These are phyloP conservation scores for Aspergillus fischeri DNA, from an alignment of 2,329 filamentous ascomycete genomes.

Conservation along the genomic window DNA sequence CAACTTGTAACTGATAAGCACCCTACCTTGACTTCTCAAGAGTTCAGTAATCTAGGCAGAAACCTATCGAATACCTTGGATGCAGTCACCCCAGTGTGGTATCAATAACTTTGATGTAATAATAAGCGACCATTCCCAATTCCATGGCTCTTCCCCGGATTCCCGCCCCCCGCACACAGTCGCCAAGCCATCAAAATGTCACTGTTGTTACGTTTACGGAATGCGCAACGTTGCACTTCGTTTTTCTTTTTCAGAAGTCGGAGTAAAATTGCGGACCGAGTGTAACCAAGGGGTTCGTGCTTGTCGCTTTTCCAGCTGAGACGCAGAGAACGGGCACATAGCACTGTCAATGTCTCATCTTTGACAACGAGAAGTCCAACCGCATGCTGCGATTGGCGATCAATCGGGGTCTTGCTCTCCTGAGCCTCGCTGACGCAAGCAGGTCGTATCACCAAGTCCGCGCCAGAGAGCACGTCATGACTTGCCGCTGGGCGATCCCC, in stretches of 20 bases:
- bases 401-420: conserved; percentile 3
- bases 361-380: neutral
- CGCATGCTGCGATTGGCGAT: conserved; percentile 2
- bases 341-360: neutral
- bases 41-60: no score
- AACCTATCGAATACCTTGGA: no score
- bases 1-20: no score
- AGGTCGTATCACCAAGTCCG: conserved; percentile 3
- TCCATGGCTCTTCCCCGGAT: conserved; percentile 12
- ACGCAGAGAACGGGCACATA: no score
- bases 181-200: conserved; percentile 7
- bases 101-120: no score
- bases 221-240: neutral
- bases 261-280: no score
- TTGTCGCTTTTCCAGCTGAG: no score
- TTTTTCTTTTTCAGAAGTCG: no score
- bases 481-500: neutral
- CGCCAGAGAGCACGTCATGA: conserved; percentile 8
- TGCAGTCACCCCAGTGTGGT: no score
- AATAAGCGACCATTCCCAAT: neutral
- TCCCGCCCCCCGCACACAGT: conserved; percentile 12
- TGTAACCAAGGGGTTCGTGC: no score
- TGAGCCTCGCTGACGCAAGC: conserved; percentile 4
- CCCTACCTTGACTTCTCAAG: no score
- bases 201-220: neutral